phyloP scores from a whole-genome alignment of 148 eudicot genomes.

The Euryodendron excelsum region DNA sequence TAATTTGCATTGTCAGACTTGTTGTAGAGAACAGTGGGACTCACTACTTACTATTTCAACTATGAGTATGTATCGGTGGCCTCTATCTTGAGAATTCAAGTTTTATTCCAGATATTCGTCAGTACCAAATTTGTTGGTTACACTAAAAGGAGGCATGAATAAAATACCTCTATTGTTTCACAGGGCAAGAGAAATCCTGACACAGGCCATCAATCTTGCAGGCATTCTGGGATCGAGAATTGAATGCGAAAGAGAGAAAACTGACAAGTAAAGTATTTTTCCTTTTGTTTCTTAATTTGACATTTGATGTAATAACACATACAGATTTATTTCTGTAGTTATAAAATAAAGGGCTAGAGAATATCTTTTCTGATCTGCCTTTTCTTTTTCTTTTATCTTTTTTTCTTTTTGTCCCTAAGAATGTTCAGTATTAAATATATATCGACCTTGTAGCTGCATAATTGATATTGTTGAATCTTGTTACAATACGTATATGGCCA shows the following conservation, averaged over 20 bases:
- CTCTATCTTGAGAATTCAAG: not conserved
- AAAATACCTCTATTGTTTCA: not conserved
- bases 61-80: not conserved
- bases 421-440: too few species aligned
- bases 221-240: slow-evolving; percentile 36
- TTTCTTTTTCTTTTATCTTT: too few species aligned
- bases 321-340: not conserved
- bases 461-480: too few species aligned
- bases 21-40: too few species aligned
- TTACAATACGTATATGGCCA: too few species aligned
- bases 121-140: not conserved
- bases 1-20: not conserved
- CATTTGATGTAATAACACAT: not conserved
- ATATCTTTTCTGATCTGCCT: too few species aligned
- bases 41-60: not conserved
- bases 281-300: not conserved
- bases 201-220: slow-evolving; percentile 34
- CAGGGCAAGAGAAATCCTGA: slow-evolving; percentile 56
- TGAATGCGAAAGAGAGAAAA: slow-evolving; percentile 42
- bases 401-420: too few species aligned
- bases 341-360: too few species aligned
- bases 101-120: not conserved
- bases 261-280: slow-evolving; percentile 34
- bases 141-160: not conserved
- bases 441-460: too few species aligned